Percentiles rank a stretch among this genome's conserved stretches.
Conservation (phyloP, 495 filamentous ascomycete species). For the Umbilicaria muhlenbergii region DNA sequence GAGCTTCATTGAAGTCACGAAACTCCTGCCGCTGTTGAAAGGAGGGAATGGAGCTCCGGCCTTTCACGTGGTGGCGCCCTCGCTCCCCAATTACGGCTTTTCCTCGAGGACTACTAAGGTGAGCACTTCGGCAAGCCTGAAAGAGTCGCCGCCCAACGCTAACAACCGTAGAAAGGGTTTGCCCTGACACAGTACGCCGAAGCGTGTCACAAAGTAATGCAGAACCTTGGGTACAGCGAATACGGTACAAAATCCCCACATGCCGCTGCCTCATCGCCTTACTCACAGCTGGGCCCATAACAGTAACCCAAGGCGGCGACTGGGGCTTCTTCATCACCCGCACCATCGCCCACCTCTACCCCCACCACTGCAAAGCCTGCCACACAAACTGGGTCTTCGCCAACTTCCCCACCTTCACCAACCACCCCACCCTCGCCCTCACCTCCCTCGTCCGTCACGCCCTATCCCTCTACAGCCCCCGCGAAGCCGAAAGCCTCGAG, state of each 20-base stretch:
- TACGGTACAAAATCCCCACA: slow-evolving; percentile 8
- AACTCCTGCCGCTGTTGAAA: slow-evolving; percentile 2
- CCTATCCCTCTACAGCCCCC: slow-evolving; percentile 3
- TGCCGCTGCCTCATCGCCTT: not conserved
- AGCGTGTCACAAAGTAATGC: slow-evolving; percentile 22
- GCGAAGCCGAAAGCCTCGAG: slow-evolving; percentile 7
- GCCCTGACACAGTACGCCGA: slow-evolving; percentile 28
- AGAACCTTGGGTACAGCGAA: slow-evolving; percentile 13
- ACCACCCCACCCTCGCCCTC: slow-evolving; percentile 4
- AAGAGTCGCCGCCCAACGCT: no score
- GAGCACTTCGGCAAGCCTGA: no score
- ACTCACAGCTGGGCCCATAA: not conserved
- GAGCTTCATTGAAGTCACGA: slow-evolving; percentile 21
- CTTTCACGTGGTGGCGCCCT: slow-evolving; percentile 19
- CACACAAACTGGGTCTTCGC: slow-evolving; percentile 12
- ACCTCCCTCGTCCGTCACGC: slow-evolving; percentile 5
- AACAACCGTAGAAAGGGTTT: slow-evolving; percentile 18
- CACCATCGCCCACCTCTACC: slow-evolving; percentile 24
- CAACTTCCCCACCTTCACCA: slow-evolving; percentile 2
- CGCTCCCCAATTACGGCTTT: slow-evolving; percentile 6
- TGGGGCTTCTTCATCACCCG: slow-evolving; percentile 17
- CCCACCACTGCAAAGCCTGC: slow-evolving; percentile 22
- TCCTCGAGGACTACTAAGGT: no score
- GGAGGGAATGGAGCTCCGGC: not conserved
- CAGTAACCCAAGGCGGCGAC: slow-evolving; percentile 25